phyloP scores from a whole-genome alignment of 2,329 filamentous ascomycete species.

The Aquanectria penicillioides region DNA sequence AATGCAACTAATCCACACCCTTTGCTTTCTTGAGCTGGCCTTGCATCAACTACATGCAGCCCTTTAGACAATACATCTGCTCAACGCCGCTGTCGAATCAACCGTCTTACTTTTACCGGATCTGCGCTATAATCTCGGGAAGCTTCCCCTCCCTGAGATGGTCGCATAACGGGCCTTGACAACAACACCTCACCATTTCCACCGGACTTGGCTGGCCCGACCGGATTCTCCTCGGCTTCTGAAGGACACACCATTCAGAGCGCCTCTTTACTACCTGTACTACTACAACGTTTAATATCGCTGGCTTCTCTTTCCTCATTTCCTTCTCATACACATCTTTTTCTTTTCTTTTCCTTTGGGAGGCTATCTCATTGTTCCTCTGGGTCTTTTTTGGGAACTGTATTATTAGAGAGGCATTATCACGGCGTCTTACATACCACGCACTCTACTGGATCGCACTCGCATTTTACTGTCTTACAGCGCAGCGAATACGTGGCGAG shows the following conservation, averaged over 20 bases:
- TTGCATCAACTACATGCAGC: slow-evolving; percentile 15
- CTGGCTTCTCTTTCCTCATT: slow-evolving; percentile 12
- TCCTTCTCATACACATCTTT: slow-evolving; percentile 25
- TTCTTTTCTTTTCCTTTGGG: too few species aligned
- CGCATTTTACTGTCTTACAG: slow-evolving; percentile 13
- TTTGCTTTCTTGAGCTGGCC: slow-evolving; percentile 30
- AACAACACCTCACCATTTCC: slow-evolving; percentile 21
- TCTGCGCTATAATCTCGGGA: slow-evolving; percentile 18
- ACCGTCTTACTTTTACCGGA: slow-evolving; percentile 33
- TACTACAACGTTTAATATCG: slow-evolving; percentile 37
- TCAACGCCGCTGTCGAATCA: slow-evolving; percentile 34
- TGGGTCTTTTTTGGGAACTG: slow-evolving; percentile 38
- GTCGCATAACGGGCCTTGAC: slow-evolving; percentile 21
- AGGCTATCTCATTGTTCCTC: slow-evolving; percentile 32
- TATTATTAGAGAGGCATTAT: slow-evolving; percentile 44
- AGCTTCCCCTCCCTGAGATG: slow-evolving; percentile 14
- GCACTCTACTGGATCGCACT: slow-evolving; percentile 24
- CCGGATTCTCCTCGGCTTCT: slow-evolving; percentile 39
- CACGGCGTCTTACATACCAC: slow-evolving; percentile 40
- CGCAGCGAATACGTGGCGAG: slow-evolving; percentile 14
- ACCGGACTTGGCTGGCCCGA: slow-evolving; percentile 41
- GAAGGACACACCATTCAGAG: slow-evolving; percentile 22
- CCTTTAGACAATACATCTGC: not conserved
- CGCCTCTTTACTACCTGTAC: slow-evolving; percentile 32
- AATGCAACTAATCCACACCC: slow-evolving; percentile 35